Evolutionary conservation across 2,329 filamentous ascomycete species (phyloP), one percentile per base, ranked within the genome.

Genomic region (Apiospora sp.): DNA sequence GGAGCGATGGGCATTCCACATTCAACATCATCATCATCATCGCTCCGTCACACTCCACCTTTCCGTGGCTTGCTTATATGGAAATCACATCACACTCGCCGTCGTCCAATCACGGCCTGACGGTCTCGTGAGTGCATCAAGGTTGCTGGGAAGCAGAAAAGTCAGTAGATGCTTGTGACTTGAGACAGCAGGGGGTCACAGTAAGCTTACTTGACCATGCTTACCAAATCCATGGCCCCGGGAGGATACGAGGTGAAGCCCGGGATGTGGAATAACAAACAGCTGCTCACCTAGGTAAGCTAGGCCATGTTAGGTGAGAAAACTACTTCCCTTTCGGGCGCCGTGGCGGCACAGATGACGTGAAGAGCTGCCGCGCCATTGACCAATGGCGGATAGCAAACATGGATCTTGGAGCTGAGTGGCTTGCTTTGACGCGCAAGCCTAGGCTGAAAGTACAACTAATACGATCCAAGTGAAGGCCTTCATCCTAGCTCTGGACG

Each of bases 261-360:
- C 10, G 37, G 22, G 58, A 14, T 24, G 34, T 41, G 58, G 19
- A 37, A 64, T 3, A 41, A 4, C 16, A 3, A 61, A 4, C 19
- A n/a, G 58, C 13, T 41, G 30, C 58, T 64, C 58, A 64, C 58
- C 58, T 41, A n/a, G 58, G 58, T 64, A 64, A 64, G 58, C 58
- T 41, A 41, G 58, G 30, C 58, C 34, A n/a, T 24, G 58, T 64
- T 14, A 41, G 58, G 19, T 64, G 34, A 64, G 54, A 37, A 19
- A 12, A 2, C 54, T 19, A 34, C 37, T 64, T 4, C 58, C 58
- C 19, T 64, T 64, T 64, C 10, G 14, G 58, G 58, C n/a, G 58
- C 58, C 58, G 34, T n/a, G 51, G 7, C 19, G 13, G 54, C 1
- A 22, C 58, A 12, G n/a, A 64, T 41, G 58, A 64, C 34, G 58